Percentiles rank a stretch among this genome's conserved stretches.
These are phyloP conservation scores for Penicillium diatomitis DNA, from an alignment of 495 filamentous ascomycete genomes.

Conservation along the genomic window DNA sequence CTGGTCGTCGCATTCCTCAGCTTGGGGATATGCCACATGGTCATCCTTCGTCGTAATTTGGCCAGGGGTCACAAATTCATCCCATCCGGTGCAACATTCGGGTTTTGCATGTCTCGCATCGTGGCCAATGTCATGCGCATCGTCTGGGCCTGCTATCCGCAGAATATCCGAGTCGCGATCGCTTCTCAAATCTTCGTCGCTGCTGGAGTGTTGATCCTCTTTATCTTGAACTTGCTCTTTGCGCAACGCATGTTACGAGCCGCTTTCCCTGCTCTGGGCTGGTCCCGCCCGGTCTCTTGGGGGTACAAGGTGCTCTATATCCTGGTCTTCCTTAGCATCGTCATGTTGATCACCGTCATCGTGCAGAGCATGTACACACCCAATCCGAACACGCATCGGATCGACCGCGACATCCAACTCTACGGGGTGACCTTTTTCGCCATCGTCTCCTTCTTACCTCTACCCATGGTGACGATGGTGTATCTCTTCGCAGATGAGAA, in stretches of 20 bases:
- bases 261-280: conserved; percentile 61
- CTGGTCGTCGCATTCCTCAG: conserved; percentile 56
- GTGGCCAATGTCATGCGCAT: conserved; percentile 57
- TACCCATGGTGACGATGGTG: conserved; percentile 50
- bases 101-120: conserved; percentile 69
- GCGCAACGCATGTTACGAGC: conserved; percentile 69
- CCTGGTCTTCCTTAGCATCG: conserved; percentile 50
- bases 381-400: conserved; percentile 34
- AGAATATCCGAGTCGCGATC: conserved; percentile 50
- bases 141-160: conserved; percentile 29
- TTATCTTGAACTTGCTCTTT: conserved; percentile 72
- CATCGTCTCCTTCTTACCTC: conserved; percentile 65
- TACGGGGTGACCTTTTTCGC: conserved; percentile 58
- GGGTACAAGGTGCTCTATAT: conserved; percentile 50
- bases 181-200: conserved; percentile 66
- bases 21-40: conserved; percentile 54
- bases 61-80: conserved; percentile 57
- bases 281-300: conserved; percentile 41
- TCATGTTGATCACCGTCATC: conserved; percentile 59
- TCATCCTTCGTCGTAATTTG: conserved; percentile 52
- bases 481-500: conserved; percentile 41
- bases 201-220: conserved; percentile 71
- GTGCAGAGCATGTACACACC: conserved; percentile 62
- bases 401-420: conserved; percentile 55
- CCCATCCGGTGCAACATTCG: conserved; percentile 58